These are phyloP conservation scores for Dipodascus albidus DNA, from an alignment of 805 yeast genomes.

Conservation along the genomic window DNA sequence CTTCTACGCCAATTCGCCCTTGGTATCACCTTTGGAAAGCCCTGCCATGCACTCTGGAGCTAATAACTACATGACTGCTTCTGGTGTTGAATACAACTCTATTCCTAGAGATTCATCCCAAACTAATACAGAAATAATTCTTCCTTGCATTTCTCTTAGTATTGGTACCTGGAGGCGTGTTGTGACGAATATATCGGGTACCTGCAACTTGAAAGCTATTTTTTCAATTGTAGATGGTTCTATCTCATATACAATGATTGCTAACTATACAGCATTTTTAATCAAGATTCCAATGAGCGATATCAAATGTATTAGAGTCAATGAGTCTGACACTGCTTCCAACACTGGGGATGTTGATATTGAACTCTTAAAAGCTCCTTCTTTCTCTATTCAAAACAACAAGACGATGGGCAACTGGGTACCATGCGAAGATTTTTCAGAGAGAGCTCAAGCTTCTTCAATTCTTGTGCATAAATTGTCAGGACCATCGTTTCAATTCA, in stretches of 20 bases:
- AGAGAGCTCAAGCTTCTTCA: constrained; percentile 8
- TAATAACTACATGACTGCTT: not conserved
- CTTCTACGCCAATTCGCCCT: not conserved
- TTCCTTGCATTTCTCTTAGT: constrained; percentile 7
- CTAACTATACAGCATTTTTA: constrained; percentile 6
- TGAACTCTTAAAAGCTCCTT: constrained; percentile 8
- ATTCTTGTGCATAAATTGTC: constrained; percentile 6
- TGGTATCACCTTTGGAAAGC: not conserved
- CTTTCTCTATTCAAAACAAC: constrained; percentile 7
- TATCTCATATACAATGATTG: constrained; percentile 9
- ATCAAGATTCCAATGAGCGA: constrained; percentile 8
- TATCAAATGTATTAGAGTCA: constrained; percentile 6
- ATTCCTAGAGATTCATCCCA: not conserved
- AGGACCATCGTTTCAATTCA: constrained; percentile 10
- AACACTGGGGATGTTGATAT: constrained; percentile 11
- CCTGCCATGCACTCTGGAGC: not conserved
- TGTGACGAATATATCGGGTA: not conserved
- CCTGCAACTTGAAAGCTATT: constrained; percentile 8
- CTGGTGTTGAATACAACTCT: not conserved
- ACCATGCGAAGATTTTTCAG: constrained; percentile 12
- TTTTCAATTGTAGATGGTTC: constrained; percentile 9
- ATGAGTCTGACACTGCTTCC: constrained; percentile 3
- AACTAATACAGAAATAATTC: constrained; percentile 1
- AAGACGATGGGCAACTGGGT: constrained; percentile 9
- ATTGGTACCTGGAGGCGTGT: constrained; percentile 9